phyloP scores from a whole-genome alignment of 1,139 yeast species.

The Yamadazyma atmosphaerica region DNA sequence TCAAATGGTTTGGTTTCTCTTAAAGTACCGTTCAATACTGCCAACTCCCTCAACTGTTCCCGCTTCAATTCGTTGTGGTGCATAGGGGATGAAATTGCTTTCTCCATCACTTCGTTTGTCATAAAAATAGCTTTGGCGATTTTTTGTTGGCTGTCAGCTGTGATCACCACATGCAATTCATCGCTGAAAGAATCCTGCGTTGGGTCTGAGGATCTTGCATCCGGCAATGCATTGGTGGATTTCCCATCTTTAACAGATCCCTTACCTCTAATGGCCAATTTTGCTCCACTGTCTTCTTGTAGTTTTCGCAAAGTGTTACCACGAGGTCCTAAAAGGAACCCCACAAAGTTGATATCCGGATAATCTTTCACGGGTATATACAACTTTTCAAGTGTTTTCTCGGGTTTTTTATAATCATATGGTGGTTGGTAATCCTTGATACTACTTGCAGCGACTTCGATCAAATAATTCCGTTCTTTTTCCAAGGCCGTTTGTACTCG shows the following conservation, averaged over 20 bases:
- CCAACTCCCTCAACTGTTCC: conserved; percentile 87
- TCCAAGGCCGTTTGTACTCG: conserved; percentile 64
- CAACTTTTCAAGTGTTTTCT: conserved; percentile 72
- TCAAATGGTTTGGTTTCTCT: conserved; percentile 75
- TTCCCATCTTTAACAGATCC: conserved; percentile 96
- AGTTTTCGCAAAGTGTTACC: conserved; percentile 83
- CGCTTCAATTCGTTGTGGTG: conserved; percentile 92
- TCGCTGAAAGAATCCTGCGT: conserved; percentile 42
- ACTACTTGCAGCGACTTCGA: conserved; percentile 68
- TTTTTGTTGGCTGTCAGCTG: conserved; percentile 79
- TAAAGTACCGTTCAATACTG: conserved; percentile 90
- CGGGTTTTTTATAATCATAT: conserved; percentile 70
- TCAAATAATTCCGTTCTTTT: conserved; percentile 74
- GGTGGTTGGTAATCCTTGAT: conserved; percentile 88
- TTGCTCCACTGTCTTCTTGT: conserved; percentile 84
- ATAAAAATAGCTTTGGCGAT: conserved; percentile 73
- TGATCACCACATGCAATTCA: conserved; percentile 84
- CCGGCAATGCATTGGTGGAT: conserved; percentile 25
- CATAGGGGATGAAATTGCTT: conserved; percentile 85
- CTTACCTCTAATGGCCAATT: conserved; percentile 83
- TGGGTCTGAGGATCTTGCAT: conserved; percentile 23
- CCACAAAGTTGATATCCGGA: conserved; percentile 92
- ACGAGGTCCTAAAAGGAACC: conserved; percentile 90
- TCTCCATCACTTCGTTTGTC: conserved; percentile 75
- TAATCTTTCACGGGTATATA: conserved; percentile 84